Conservation (phyloP, 2,329 filamentous ascomycete genomes). For the Xylaria sp. region DNA sequence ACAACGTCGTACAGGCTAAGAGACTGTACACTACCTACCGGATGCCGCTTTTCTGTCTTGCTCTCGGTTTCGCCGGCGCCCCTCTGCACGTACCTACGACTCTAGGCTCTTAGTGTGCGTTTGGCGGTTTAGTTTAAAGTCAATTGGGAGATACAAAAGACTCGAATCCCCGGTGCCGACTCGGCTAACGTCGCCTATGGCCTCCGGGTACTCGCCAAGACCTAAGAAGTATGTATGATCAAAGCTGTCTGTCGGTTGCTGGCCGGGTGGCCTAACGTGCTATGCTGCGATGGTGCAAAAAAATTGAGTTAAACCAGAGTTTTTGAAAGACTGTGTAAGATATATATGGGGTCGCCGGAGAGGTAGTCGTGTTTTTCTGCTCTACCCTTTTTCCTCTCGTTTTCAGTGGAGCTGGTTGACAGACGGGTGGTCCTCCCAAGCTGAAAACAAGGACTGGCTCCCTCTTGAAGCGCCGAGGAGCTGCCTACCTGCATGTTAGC, state of each 20-base stretch:
- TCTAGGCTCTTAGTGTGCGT: neutral
- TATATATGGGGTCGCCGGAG: conserved; percentile 1
- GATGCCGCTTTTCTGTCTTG: neutral
- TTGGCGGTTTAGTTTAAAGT: neutral
- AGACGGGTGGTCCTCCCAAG: conserved; percentile 26
- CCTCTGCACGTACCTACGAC: neutral
- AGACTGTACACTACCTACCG: neutral
- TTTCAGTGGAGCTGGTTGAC: conserved; percentile 1
- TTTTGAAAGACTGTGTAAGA: conserved; percentile 7
- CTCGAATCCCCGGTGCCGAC: neutral
- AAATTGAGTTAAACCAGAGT: neutral
- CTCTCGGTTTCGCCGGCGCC: conserved; percentile 24
- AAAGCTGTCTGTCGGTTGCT: conserved; percentile 20
- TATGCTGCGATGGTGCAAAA: neutral
- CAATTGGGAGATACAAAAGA: neutral
- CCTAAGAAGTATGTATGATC: neutral
- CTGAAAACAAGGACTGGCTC: conserved; percentile 30
- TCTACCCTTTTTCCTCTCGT: neutral
- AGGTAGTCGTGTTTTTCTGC: no score
- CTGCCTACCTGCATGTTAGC: conserved; percentile 25
- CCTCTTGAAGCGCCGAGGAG: conserved; percentile 33
- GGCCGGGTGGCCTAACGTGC: conserved; percentile 2
- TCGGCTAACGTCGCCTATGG: conserved; percentile 1
- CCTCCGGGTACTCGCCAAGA: neutral
- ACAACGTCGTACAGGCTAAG: neutral